Percentiles rank a stretch among this genome's conserved stretches.
These are phyloP conservation scores for Ophiostoma triangulosporum DNA, from an alignment of 2,329 filamentous ascomycete genomes.

Conservation along the genomic window DNA sequence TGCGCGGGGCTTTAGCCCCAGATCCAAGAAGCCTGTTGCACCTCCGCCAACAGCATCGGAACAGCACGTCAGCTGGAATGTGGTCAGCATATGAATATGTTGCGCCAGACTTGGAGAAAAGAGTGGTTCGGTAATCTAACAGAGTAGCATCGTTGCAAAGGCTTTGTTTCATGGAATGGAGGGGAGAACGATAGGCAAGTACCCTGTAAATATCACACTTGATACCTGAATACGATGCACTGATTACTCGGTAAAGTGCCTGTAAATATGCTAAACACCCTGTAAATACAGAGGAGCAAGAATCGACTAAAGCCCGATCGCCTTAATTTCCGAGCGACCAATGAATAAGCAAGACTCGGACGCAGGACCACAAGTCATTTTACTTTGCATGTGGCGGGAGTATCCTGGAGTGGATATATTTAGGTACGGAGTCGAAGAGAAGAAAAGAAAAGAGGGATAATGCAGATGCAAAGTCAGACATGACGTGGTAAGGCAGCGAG, in stretches of 20 bases:
- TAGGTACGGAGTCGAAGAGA: not conserved
- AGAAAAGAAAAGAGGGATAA: too few species aligned
- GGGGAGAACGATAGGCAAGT: not conserved
- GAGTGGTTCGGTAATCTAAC: slow-evolving; percentile 7
- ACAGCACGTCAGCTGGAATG: too few species aligned
- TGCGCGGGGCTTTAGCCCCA: too few species aligned
- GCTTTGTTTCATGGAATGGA: slow-evolving; percentile 6
- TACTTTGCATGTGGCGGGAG: not conserved
- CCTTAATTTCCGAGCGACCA: slow-evolving; percentile 10
- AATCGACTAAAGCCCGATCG: not conserved
- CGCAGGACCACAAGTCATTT: slow-evolving; percentile 9
- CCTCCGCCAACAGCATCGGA: too few species aligned
- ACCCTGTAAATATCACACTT: not conserved
- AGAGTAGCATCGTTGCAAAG: slow-evolving; percentile 5
- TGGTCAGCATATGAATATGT: too few species aligned
- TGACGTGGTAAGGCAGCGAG: too few species aligned
- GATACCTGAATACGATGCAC: too few species aligned
- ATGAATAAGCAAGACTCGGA: not conserved
- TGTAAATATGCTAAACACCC: too few species aligned
- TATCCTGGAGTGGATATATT: not conserved
- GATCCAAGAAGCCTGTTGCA: too few species aligned
- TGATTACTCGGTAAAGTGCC: too few species aligned
- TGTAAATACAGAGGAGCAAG: not conserved
- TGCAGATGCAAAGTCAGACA: too few species aligned
- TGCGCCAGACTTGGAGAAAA: too few species aligned